Base-by-base conservation (phyloP, 208 protist species). In the Leishmania tarentolae region DNA sequence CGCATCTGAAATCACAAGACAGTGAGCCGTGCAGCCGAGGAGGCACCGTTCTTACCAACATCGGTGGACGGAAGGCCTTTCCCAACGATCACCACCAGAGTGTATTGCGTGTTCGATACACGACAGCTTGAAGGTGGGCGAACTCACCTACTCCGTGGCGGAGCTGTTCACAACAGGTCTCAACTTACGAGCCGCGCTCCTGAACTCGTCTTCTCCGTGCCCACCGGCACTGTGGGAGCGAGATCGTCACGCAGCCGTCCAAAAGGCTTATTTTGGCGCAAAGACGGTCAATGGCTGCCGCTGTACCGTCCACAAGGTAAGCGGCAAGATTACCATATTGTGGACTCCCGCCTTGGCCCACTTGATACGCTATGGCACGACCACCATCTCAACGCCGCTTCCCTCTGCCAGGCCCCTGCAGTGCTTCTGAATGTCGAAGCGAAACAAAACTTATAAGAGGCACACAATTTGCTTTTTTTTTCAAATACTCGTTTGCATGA, bases 81-180 rank as follows among this genome's bases (percentile, higher is more conserved):
- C 87, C 84, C 47, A 84, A 92, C 75, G 66, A 87, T 31, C 85
- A 91, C 52, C 88, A 84, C 44, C 73, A 85, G 40, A 87, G 83
- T 47, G 81, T 87, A 40, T 88, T 92, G 87, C 84, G 86, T 59
- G 83, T 89, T 70, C 92, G 88, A 85, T 79, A 42, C 89, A 87
- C 78, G 86, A 91, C 80, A 68, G 47, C 35, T 82, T 90, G 72
- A 77, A 86, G 73, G 91, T 83, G 70, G 84, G 87, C 50, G 85
- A 90, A 46, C 82, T 94, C 8, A 76, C 77, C 59, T 74, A 79
- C 65, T 6, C 24, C 69, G 86, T 90, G 73, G 57, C 91, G 2
- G 81, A 71, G 24, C 87, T 88, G 61, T 59, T 94, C 47, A 78
- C 88, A 37, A 59, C 83, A 9, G 84, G 85, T 15, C 80, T 93